A percentile compares a stretch with the other conserved stretches of the same genome.
These are phyloP conservation scores for Zymoseptoria pseudotritici DNA, from an alignment of 2,329 filamentous ascomycete genomes.

Conservation along the genomic window DNA sequence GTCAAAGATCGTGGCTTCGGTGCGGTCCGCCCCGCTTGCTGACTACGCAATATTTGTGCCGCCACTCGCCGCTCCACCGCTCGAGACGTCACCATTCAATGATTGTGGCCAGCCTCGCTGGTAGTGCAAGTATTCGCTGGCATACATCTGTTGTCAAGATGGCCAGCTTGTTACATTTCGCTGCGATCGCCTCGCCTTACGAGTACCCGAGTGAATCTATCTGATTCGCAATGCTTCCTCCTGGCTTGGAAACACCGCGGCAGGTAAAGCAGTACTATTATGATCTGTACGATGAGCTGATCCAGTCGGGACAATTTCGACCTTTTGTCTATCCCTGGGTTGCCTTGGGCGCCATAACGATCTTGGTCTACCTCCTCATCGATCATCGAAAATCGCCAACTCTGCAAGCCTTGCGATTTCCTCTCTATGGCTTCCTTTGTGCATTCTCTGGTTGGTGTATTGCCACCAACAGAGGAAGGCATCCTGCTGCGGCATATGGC, in stretches of 20 bases:
- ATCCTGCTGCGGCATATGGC: conserved; percentile 47
- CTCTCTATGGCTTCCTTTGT: conserved; percentile 39
- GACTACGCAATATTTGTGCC: not conserved
- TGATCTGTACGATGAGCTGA: conserved; percentile 32
- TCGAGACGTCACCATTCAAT: not conserved
- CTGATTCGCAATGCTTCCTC: conserved; percentile 20
- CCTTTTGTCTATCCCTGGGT: conserved; percentile 41
- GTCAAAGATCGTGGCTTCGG: not conserved
- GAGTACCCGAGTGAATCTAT: too few species aligned
- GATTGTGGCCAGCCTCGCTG: not conserved
- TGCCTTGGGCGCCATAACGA: conserved; percentile 31
- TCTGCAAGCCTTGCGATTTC: conserved; percentile 36
- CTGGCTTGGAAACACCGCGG: conserved; percentile 20
- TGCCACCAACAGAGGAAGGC: conserved; percentile 39
- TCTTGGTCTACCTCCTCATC: conserved; percentile 46
- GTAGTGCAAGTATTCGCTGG: not conserved
- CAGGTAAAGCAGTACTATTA: conserved; percentile 30
- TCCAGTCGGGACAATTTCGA: conserved; percentile 33
- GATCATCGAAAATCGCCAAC: conserved; percentile 38
- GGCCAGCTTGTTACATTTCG: not conserved
- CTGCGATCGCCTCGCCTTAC: not conserved
- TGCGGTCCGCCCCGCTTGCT: not conserved
- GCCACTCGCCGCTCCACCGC: not conserved
- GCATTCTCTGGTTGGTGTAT: conserved; percentile 40
- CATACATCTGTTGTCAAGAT: not conserved